A percentile compares a stretch with the other conserved stretches of the same genome.
Conservation (phyloP, 768 basidiomycete genomes). For the Amanita polypyramis region DNA sequence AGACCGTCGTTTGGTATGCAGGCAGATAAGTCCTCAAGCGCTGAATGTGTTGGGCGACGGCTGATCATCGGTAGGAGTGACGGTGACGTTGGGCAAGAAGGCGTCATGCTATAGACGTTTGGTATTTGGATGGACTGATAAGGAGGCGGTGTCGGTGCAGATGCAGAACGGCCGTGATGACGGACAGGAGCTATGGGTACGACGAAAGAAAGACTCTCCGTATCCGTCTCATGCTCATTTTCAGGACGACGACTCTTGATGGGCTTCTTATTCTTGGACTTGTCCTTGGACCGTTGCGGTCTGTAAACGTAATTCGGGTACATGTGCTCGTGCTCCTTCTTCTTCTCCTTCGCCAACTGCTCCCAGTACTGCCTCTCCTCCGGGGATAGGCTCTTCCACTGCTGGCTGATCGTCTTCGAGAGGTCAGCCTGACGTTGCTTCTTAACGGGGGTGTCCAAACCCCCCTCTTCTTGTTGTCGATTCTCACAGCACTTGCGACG, state of each 20-base stretch:
- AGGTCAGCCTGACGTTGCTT: slow-evolving; percentile 59
- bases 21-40: slow-evolving; percentile 38
- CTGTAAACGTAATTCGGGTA: slow-evolving; percentile 76
- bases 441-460: slow-evolving; percentile 36
- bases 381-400: slow-evolving; percentile 59
- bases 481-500: slow-evolving; percentile 71
- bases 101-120: slow-evolving; percentile 39
- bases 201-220: slow-evolving; percentile 28
- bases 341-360: slow-evolving; percentile 65
- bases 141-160: slow-evolving; percentile 57
- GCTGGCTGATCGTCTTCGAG: slow-evolving; percentile 72
- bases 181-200: slow-evolving; percentile 22
- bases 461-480: slow-evolving; percentile 46
- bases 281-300: slow-evolving; percentile 53
- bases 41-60: slow-evolving; percentile 39
- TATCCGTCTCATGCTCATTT: slow-evolving; percentile 28
- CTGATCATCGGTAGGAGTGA: slow-evolving; percentile 49
- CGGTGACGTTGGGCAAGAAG: slow-evolving; percentile 57
- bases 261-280: slow-evolving; percentile 35
- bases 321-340: slow-evolving; percentile 66
- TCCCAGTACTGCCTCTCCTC: slow-evolving; percentile 72
- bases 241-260: slow-evolving; percentile 19
- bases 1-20: slow-evolving; percentile 38
- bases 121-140: slow-evolving; percentile 65
- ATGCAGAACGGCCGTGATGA: slow-evolving; percentile 29